Evolutionary conservation across 257 asterid genomes (phyloP), one percentile per base, ranked within the genome.

Genomic region (Solanum virginianum): DNA sequence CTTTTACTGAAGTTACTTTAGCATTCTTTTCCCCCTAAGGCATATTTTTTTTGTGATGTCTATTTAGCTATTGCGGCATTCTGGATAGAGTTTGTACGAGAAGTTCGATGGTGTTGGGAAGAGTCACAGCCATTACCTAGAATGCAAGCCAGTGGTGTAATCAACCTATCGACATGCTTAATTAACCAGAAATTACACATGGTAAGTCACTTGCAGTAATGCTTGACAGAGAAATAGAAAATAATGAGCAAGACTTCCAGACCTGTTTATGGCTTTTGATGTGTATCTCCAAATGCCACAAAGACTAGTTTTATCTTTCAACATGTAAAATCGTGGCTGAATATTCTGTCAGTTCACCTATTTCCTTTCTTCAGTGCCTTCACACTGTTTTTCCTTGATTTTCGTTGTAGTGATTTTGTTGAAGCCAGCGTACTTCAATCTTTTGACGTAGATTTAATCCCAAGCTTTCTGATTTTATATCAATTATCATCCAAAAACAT

Each of bases 71-170:
- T 94, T 88, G 93, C 97, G 22, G 95, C 94, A 81, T 96, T 95
- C 84, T 95, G 98, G 98, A 94, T 95, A 87, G 98, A 95, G 92
- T 95, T 94, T 89, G 95, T 91, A 79, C 94, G 97, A 16, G 98
- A 95, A 89, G 92, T 95, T 81, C 95, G 96, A 69, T 95, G 98
- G 98, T 95, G 93, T 88, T 95, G 98, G 98, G 98, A 95, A 90
- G 98, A 95, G 89, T 92, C 93, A 77, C 98, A 95, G 90, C 92
- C 94, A 32, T 88, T 95, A 88, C 97, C 98, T 84, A 91, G 97
- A 88, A 91, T 93, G 94, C 93, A 92, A 45, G 68, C 89, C 86
- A 85, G 79, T 83, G 95, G 97, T 86, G 88, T 91, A 80, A 91
- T 95, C 56, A 95, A 95, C 90, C 89, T 95, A 51, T 91, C 97